These are phyloP conservation scores for Trichoderma koningiopsis DNA, from an alignment of 2,329 filamentous ascomycete genomes.

Conservation along the genomic window DNA sequence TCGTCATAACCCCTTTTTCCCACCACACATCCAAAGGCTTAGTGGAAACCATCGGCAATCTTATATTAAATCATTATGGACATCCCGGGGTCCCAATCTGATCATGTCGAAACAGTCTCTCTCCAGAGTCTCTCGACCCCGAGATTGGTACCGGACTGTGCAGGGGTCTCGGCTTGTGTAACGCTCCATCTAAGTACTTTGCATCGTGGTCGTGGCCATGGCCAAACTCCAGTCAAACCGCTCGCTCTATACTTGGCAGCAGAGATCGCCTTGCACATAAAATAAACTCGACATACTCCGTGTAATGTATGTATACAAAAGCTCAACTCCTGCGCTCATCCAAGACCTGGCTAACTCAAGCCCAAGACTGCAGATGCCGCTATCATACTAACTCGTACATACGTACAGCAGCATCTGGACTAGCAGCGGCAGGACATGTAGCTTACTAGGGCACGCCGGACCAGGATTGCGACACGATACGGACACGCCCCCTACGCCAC, in stretches of 20 bases:
- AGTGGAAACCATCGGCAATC: not conserved
- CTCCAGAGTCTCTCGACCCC: not conserved
- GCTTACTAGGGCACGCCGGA: no score
- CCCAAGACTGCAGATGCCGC: not conserved
- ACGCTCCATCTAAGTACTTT: not conserved
- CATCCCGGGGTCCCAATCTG: not conserved
- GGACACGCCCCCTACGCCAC: not conserved
- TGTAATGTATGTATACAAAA: not conserved
- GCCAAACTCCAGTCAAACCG: not conserved
- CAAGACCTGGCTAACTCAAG: not conserved
- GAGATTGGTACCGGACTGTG: not conserved
- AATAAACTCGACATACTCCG: not conserved
- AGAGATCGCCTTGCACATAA: no score
- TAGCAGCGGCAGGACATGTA: not conserved
- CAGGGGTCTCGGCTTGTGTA: constrained; percentile 15
- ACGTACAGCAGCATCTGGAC: not conserved
- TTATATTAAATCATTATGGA: not conserved
- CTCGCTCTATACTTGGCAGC: not conserved
- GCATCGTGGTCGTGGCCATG: not conserved
- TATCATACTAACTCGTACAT: not conserved
- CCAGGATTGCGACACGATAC: no score
- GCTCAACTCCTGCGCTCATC: not conserved
- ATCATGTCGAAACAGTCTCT: not conserved
- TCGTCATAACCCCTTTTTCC: not conserved
- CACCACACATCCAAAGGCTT: not conserved